phyloP scores from a whole-genome alignment of 2,329 filamentous ascomycete genomes.

The Fusarium solani-melongenae region DNA sequence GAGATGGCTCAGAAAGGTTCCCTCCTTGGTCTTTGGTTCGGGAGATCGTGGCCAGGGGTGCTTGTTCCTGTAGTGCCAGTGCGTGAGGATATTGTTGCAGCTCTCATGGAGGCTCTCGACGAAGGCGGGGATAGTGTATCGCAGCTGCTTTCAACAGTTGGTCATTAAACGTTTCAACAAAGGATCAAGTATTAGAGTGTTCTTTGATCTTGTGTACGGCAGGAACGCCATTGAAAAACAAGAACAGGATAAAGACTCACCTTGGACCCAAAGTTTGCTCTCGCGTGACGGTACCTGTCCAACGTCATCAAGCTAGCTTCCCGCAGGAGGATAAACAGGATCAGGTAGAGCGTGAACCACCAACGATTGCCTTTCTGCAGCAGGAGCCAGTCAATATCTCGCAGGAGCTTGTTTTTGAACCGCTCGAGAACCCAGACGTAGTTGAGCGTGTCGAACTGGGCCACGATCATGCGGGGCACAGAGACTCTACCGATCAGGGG shows the following conservation, averaged over 20 bases:
- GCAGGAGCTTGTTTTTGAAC: slow-evolving; percentile 49
- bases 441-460: slow-evolving; percentile 58
- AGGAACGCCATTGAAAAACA: too few relatives aligned
- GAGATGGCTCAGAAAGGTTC: slow-evolving; percentile 46
- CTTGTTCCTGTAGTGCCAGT: slow-evolving; percentile 64
- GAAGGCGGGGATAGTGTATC: slow-evolving; percentile 53
- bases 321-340: slow-evolving; percentile 56
- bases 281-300: slow-evolving; percentile 57
- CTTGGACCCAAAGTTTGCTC: slow-evolving; percentile 48
- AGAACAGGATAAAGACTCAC: slow-evolving; percentile 3
- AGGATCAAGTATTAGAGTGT: background rate
- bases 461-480: slow-evolving; percentile 57
- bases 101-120: slow-evolving; percentile 58
- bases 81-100: slow-evolving; percentile 57
- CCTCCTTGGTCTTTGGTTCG: slow-evolving; percentile 43
- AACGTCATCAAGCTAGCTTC: slow-evolving; percentile 53
- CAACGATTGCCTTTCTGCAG: slow-evolving; percentile 45
- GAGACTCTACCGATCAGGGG: slow-evolving; percentile 53
- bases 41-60: slow-evolving; percentile 38
- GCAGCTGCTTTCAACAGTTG: slow-evolving; percentile 36
- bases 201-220: too few relatives aligned
- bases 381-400: slow-evolving; percentile 50
- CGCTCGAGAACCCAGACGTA: slow-evolving; percentile 49
- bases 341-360: slow-evolving; percentile 52
- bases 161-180: background rate